A percentile compares a stretch with the other conserved stretches of the same genome.
phyloP scores from a whole-genome alignment of 345 rosid species.

The Camelina neglecta region DNA sequence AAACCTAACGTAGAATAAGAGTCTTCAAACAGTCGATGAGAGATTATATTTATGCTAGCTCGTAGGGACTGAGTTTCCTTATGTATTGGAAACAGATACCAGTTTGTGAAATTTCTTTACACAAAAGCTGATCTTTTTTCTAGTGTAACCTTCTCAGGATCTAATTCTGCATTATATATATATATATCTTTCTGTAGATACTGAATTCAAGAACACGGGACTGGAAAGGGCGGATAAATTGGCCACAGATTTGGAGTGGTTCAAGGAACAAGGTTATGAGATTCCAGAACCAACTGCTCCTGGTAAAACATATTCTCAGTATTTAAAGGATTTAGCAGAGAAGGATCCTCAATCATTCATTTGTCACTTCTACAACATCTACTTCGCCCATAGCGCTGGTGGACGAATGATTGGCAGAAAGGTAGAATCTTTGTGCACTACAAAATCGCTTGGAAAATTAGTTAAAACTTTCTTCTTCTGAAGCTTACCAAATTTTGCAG shows the following conservation, averaged over 20 bases:
- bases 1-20: background rate
- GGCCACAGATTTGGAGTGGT: slow-evolving; percentile 85
- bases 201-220: slow-evolving; percentile 84
- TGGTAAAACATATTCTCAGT: slow-evolving; percentile 63
- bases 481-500: slow-evolving; percentile 43
- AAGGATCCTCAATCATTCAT: slow-evolving; percentile 95
- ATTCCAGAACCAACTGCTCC: slow-evolving; percentile 86
- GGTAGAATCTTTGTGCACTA: slow-evolving; percentile 47
- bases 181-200: slow-evolving; percentile 53
- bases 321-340: slow-evolving; percentile 70
- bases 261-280: slow-evolving; percentile 80
- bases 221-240: slow-evolving; percentile 75
- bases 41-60: background rate
- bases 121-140: background rate
- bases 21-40: background rate
- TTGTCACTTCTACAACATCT: slow-evolving; percentile 95
- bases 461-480: slow-evolving; percentile 1
- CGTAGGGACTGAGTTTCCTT: background rate
- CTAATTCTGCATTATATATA: slow-evolving; percentile 5
- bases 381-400: slow-evolving; percentile 95
- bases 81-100: background rate
- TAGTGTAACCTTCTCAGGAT: background rate
- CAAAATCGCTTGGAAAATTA: background rate
- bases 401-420: slow-evolving; percentile 97
- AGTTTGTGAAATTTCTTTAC: background rate